Base-by-base conservation (phyloP, 176 grass and related monocot genomes). In the Bothriochloa decipiens region DNA sequence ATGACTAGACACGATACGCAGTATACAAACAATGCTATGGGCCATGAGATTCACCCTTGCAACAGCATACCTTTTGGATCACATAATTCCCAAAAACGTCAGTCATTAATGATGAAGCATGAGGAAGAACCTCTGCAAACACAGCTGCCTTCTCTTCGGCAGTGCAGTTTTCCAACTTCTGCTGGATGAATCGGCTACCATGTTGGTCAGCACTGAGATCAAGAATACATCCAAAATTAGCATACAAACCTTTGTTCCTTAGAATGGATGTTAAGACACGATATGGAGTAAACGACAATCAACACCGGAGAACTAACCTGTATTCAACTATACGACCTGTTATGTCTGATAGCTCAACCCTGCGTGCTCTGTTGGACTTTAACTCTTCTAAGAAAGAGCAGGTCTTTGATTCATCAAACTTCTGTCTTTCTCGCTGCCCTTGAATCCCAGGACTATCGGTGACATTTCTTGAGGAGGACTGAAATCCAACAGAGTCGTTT, bases 21-120 rank as follows among this genome's bases (percentile, higher is more conserved):
- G 43, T 37, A n/a, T 16, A 76, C 11, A 33, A 64, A 76, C 18
- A 57, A 77, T 17, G 15, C 28, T 33, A 60, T 4, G 16, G 18
- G 28, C 36, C 20, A 86, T 5, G 55, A 87, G 22, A 79, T 70
- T 73, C 50, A 82, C 20, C 33, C 47, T 50, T 73, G 61, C 65
- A 82, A 36, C 46, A 35, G 20, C 67, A 77, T 88, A 99, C 97
- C 93, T 99, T 99, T 90, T 99, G 97, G 63, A 99, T 99, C 49
- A 99, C 97, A 89, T 99, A 99, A 86, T 99, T 99, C 57, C 96
- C 97, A 58, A 99, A 99, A 39, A 99, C 97, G 63, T 99, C 97
- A 43, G 76, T 99, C 93, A 99, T 99, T 50, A 99, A 87, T 39
- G 91, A 81, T 74, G 93, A 79, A 78, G 97, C 86, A 68, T 99